These are phyloP conservation scores for Senecio squalidus DNA, from an alignment of 140 eudicot genomes.

Conservation along the genomic window DNA sequence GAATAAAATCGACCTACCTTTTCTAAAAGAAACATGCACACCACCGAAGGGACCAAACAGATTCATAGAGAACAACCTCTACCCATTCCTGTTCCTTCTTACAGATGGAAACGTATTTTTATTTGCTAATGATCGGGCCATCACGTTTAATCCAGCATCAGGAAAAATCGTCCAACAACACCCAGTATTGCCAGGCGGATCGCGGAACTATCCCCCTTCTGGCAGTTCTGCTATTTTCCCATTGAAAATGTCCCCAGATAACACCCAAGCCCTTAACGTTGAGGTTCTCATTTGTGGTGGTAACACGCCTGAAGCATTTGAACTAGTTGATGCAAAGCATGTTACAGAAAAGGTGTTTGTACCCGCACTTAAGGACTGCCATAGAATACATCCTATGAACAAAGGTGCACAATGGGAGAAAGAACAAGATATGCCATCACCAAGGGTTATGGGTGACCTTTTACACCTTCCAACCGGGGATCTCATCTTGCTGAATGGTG, in stretches of 20 bases:
- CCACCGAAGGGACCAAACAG: slow-evolving; percentile 4
- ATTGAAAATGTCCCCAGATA: slow-evolving; percentile 14
- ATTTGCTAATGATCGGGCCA: slow-evolving; percentile 49
- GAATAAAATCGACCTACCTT: slow-evolving; percentile 27
- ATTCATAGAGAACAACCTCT: slow-evolving; percentile 49
- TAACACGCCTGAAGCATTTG: slow-evolving; percentile 23
- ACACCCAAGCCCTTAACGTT: slow-evolving; percentile 10
- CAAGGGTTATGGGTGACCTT: slow-evolving; percentile 70
- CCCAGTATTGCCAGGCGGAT: slow-evolving; percentile 48
- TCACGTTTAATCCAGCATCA: slow-evolving; percentile 26
- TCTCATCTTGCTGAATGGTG: slow-evolving; percentile 56
- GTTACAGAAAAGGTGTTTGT: slow-evolving; percentile 22
- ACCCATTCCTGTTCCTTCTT: slow-evolving; percentile 47
- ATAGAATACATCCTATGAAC: slow-evolving; percentile 30
- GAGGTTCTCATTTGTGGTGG: slow-evolving; percentile 40
- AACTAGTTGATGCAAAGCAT: slow-evolving; percentile 13
- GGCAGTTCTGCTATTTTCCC: slow-evolving; percentile 55
- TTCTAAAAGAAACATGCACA: slow-evolving; percentile 40
- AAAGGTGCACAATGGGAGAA: slow-evolving; percentile 47
- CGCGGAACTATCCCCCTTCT: slow-evolving; percentile 63
- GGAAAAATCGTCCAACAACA: slow-evolving; percentile 19
- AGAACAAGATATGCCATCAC: slow-evolving; percentile 65
- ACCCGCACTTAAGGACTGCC: slow-evolving; percentile 53
- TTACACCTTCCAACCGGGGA: slow-evolving; percentile 68
- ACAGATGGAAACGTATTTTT: slow-evolving; percentile 47